phyloP scores from a whole-genome alignment of 169 alveolate species.

The Plasmodium relictum region DNA sequence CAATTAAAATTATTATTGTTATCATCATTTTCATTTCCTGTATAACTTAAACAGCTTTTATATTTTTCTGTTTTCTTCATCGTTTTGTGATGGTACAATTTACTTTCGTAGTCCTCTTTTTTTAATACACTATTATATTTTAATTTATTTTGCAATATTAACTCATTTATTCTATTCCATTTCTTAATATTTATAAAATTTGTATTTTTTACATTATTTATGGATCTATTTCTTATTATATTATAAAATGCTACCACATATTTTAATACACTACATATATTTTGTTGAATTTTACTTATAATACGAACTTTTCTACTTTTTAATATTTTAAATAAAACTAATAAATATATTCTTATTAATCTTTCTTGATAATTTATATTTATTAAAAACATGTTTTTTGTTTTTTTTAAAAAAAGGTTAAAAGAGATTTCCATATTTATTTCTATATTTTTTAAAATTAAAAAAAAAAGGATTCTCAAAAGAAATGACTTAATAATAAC shows the following conservation, averaged over 20 bases:
- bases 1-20: no score
- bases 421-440: not conserved
- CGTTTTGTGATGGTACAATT: no score
- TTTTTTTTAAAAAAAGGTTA: not conserved
- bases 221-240: not conserved
- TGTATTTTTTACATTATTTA: not conserved
- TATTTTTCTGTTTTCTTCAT: no score
- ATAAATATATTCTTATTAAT: not conserved
- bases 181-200: not conserved
- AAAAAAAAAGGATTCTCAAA: not conserved
- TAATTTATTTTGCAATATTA: not conserved
- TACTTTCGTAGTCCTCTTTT: not conserved
- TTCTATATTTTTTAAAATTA: conserved; percentile 11
- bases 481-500: no score
- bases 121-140: not conserved
- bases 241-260: not conserved
- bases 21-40: no score
- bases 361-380: not conserved
- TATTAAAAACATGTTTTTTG: not conserved
- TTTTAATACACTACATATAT: not conserved
- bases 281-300: not conserved
- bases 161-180: not conserved
- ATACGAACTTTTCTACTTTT: not conserved
- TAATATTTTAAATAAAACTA: not conserved
- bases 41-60: no score